Conservation (phyloP, 1,139 yeast species). For the Yamadazyma conglobata region DNA sequence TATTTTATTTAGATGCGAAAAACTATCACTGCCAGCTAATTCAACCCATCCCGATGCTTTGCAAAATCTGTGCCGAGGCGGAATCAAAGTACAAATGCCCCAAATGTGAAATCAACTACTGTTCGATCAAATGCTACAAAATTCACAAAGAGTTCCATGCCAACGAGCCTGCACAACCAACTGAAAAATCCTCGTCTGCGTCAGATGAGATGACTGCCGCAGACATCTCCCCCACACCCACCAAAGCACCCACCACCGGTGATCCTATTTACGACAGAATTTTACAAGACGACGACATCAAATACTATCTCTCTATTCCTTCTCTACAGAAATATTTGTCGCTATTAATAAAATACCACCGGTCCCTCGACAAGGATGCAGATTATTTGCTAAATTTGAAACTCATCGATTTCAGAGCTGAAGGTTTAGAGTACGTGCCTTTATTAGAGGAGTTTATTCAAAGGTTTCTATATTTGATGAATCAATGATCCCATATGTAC, state of each 20-base stretch:
- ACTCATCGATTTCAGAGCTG: slow-evolving; percentile 53
- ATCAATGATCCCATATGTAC: slow-evolving; percentile 22
- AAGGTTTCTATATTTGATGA: slow-evolving; percentile 15
- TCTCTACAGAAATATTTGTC: slow-evolving; percentile 14
- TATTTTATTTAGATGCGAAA: too few species aligned
- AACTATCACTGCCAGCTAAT: too few species aligned
- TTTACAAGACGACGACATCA: slow-evolving; percentile 35
- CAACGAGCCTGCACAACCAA: neutral
- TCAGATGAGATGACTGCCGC: slow-evolving; percentile 1
- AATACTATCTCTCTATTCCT: slow-evolving; percentile 14
- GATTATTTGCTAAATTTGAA: slow-evolving; percentile 57
- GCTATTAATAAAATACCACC: slow-evolving; percentile 11
- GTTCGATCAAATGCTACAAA: slow-evolving; percentile 61
- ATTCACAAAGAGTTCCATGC: neutral
- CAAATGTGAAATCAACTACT: slow-evolving; percentile 43
- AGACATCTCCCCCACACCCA: slow-evolving; percentile 4
- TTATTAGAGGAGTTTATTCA: slow-evolving; percentile 59
- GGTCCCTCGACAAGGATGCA: slow-evolving; percentile 36
- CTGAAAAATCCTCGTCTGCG: too few species aligned
- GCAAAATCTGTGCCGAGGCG: slow-evolving; percentile 43
- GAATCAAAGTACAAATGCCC: slow-evolving; percentile 63
- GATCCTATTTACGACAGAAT: slow-evolving; percentile 15
- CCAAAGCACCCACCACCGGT: slow-evolving; percentile 1
- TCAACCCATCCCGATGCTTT: too few species aligned
- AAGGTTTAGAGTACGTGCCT: slow-evolving; percentile 63